phyloP scores from a whole-genome alignment of 495 filamentous ascomycete species.

The Lophium mytilinum region DNA sequence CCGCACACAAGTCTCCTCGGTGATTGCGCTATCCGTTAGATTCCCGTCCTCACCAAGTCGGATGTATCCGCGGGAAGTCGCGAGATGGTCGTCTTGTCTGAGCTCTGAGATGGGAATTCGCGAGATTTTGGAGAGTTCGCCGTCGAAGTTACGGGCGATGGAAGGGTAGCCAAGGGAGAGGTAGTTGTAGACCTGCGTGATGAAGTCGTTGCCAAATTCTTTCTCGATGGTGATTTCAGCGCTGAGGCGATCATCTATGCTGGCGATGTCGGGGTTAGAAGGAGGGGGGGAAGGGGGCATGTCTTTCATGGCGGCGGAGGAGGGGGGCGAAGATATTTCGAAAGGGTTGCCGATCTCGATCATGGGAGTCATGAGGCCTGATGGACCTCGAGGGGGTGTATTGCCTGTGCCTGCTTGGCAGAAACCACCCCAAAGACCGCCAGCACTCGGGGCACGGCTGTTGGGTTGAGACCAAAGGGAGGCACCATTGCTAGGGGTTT shows the following conservation, averaged over 20 bases:
- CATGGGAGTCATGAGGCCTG: slow-evolving; percentile 32
- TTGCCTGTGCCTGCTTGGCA: slow-evolving; percentile 25
- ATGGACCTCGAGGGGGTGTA: slow-evolving; percentile 23
- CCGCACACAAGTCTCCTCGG: slow-evolving; percentile 49
- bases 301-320: slow-evolving; percentile 13
- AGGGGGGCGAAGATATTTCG: slow-evolving; percentile 14
- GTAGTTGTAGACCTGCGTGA: slow-evolving; percentile 95
- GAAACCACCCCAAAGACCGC: slow-evolving; percentile 37
- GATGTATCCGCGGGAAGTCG: slow-evolving; percentile 54
- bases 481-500: not conserved
- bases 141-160: slow-evolving; percentile 70
- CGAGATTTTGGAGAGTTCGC: slow-evolving; percentile 72
- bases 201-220: slow-evolving; percentile 74
- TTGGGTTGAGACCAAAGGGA: slow-evolving; percentile 15
- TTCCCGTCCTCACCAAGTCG: slow-evolving; percentile 43
- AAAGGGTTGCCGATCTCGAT: slow-evolving; percentile 24
- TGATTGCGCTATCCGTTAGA: slow-evolving; percentile 28
- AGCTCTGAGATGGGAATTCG: slow-evolving; percentile 56
- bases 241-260: slow-evolving; percentile 41
- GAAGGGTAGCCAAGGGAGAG: slow-evolving; percentile 84
- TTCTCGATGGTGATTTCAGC: slow-evolving; percentile 44
- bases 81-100: slow-evolving; percentile 58
- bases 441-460: slow-evolving; percentile 17
- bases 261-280: slow-evolving; percentile 20
- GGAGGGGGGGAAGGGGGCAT: slow-evolving; percentile 26